Conservation (phyloP, 1,284 basidiomycete species). For the Amylostereum chailletii region DNA sequence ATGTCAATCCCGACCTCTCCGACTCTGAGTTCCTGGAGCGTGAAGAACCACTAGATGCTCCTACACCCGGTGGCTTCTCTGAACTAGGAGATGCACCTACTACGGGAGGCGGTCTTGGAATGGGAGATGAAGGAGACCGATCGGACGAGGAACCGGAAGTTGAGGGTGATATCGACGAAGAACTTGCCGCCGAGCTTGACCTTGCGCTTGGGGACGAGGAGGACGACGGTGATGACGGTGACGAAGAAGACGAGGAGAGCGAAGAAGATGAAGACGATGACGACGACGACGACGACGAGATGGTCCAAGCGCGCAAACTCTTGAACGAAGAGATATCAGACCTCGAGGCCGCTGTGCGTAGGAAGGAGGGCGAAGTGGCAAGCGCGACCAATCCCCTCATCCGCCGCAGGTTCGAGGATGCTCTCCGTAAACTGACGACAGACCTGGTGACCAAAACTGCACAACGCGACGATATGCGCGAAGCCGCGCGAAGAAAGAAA, state of each 20-base stretch:
- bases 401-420: constrained; percentile 91
- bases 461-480: constrained; percentile 70
- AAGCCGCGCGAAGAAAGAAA: constrained; percentile 57
- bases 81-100: constrained; percentile 57
- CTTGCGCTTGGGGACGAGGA: constrained; percentile 51
- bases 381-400: constrained; percentile 86
- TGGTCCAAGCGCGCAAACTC: constrained; percentile 65
- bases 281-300: constrained; percentile 60
- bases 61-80: constrained; percentile 52
- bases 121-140: constrained; percentile 50
- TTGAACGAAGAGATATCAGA: constrained; percentile 87
- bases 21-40: constrained; percentile 78
- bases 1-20: constrained; percentile 80
- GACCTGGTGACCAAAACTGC: constrained; percentile 84
- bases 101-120: constrained; percentile 31
- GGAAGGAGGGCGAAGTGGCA: constrained; percentile 82
- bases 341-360: constrained; percentile 79
- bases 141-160: constrained; percentile 59
- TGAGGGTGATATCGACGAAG: constrained; percentile 73
- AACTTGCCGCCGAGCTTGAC: constrained; percentile 68
- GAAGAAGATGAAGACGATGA: constrained; percentile 63
- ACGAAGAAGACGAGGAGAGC: constrained; percentile 60
- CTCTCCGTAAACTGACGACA: constrained; percentile 76
- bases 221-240: constrained; percentile 51
- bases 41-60: constrained; percentile 51